Base-by-base conservation (phyloP, 2,329 filamentous ascomycete species). In the Calonectria henricotiae region DNA sequence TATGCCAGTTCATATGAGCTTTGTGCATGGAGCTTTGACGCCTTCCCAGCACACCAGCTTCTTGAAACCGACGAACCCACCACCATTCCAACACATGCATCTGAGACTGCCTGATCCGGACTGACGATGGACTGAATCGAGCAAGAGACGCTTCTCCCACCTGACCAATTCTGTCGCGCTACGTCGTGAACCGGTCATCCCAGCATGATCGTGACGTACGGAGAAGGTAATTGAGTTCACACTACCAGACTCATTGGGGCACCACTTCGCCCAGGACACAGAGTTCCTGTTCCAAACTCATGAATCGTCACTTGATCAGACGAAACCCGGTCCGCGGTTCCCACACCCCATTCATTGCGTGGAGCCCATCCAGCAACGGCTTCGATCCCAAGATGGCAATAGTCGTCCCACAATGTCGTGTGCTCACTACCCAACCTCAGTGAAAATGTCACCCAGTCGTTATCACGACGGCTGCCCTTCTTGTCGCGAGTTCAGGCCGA, bases 51-150 rank as follows among this genome's bases (percentile, higher is more conserved):
- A 54, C 27, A 25, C 41, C 35, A 65, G 27, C 32, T 58, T 70
- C n/a, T 41, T 47, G 67, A 71, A 46, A 70, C 35, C 64, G 65
- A 62, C 71, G 32, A 49, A 75, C 71, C 69, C 75, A 67, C 73
- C 68, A 58, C 63, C 20, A 37, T 65, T 67, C 68, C 51, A 71
- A 69, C 75, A 49, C 64, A 62, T 74, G 72, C 72, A 67, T 71
- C 55, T 66, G 58, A 62, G 32, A 51, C 37, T 61, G 65, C 54
- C 55, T 62, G 67, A 69, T 65, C 3, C 37, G 67, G 54, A 61
- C 15, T 41, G 54, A n/a, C 49, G 65, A 54, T 55, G 44, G 44
- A 64, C 62, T 65, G 62, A 58, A 62, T 46, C 46, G 37, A 58
- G 67, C 58, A 55, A 41, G 27, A 46, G 20, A n/a, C 35, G n/a